Base-by-base conservation (phyloP, 106 monocot species). In the Acanthochlamys bracteata region DNA sequence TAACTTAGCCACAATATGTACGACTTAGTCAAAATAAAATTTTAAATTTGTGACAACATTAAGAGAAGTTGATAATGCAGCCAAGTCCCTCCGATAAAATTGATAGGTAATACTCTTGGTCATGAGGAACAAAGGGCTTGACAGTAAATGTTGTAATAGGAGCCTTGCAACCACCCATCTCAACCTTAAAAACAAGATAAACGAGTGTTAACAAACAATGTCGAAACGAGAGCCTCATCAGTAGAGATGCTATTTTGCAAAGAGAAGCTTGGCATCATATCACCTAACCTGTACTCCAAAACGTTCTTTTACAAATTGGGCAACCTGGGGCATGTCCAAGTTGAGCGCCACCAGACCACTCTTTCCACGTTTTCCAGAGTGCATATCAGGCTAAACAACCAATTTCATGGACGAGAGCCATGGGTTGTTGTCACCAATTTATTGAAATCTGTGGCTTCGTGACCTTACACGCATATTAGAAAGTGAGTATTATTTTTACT, bases 91-190 rank as follows among this genome's bases (percentile, higher is more conserved):
- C 96, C 1, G 96, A 98, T 7, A 91, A 74, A 12, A 98, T 81
- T 0, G 84, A 88, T 17, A 98, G 81, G 66, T 98, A 98, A 55
- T 80, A 91, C 67, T 98, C 91, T 46, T 91, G 82, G 17, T 88
- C 88, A 59, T 91, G 96, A 12, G 90, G 91, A 16, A 91, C 73
- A 64, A 91, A 98, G 7, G 96, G 88, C 81, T 98, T 91, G 24
- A 98, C 75, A 23, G 91, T 98, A 57, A 98, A 98, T 2, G 96
- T 98, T 1, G 96, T 98, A 49, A 98, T 91, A 3, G 96, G 96
- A 61, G 96, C 96, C 68, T 91, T 98, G 79, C 90, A 98, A 4
- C 96, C 96, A n/a, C 91, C 96, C 85, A 91, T 91, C 73, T 98
- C 96, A 75, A 98, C 80, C 94, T 95, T n/a, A n/a, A n/a, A n/a